Evolutionary conservation across 2,329 filamentous ascomycete species (phyloP), one percentile per base, ranked within the genome.

Genomic region (Tolypocladium pustulatum): DNA sequence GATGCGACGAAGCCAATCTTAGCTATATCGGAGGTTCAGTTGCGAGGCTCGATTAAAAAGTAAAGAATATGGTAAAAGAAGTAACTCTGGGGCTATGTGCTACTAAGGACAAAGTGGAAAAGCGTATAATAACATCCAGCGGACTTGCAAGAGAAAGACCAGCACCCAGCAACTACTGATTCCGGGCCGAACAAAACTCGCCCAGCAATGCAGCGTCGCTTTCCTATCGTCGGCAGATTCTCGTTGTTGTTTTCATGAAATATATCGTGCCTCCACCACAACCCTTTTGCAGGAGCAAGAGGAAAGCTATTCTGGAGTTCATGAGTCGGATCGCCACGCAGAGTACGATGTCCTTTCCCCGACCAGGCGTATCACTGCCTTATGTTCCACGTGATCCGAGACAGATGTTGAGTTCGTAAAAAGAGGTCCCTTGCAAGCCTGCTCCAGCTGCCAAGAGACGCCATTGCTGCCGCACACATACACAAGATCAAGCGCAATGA

Each of bases 1-100:
- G 46, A 37, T 59, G 57, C 63, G 64, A 66, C 63, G 61, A 67
- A 68, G 66, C 62, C 67, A 70, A 67, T 62, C 66, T 64, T 67
- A 62, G 59, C 57, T 61, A 65, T 66, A 67, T 65, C 66, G 63
- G 65, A 68, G 65, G 65, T 61, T 61, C 62, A 68, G 67, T 64
- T 68, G 68, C 67, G 66, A 68, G 67, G 63, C 68, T 66, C 67
- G 66, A 74, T 74, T 74, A 71, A 73, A 72, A 66, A 67, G 65
- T 73, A 66, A 58, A 69, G 64, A 69, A 71, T 70, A 72, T 68
- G 63, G 67, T 67, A 66, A 71, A 68, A 67, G 36, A 68, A 15
- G 69, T 64, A 68, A 65, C 65, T 72, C 65, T 67, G 62, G 65
- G 65, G 67, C 65, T 69, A 67, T 68, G 55, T 67, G 72, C 70